A percentile compares a stretch with the other conserved stretches of the same genome.
Conservation (phyloP, 495 filamentous ascomycete genomes). For the Penicillium tannophilum region DNA sequence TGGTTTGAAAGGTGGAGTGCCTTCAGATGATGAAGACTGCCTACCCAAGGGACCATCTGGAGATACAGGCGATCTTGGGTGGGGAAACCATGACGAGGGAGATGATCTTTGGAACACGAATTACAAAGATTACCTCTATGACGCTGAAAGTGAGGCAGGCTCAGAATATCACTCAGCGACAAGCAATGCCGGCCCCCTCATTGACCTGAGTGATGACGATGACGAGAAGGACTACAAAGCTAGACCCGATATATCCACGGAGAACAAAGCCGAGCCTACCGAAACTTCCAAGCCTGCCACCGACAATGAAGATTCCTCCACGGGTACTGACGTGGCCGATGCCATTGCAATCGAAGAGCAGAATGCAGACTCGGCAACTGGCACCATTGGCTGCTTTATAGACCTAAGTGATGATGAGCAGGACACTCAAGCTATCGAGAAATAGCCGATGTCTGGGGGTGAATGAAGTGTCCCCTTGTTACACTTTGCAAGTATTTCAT, state of each 20-base stretch:
- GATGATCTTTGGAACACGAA: neutral
- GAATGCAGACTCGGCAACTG: neutral
- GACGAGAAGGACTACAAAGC: slow-evolving; percentile 19
- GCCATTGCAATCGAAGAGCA: too few relatives aligned
- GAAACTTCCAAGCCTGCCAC: neutral
- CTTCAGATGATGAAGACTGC: neutral
- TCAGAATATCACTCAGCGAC: neutral
- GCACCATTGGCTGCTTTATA: neutral
- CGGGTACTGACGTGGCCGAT: neutral
- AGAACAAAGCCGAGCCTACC: neutral
- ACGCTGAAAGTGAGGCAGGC: neutral
- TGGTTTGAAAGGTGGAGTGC: neutral
- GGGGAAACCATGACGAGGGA: neutral
- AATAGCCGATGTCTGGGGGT: too few relatives aligned
- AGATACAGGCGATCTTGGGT: neutral
- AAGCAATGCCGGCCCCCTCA: neutral
- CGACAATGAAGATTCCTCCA: too few relatives aligned
- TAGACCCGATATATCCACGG: slow-evolving; percentile 13
- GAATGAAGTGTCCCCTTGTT: too few relatives aligned
- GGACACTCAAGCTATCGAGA: too few relatives aligned
- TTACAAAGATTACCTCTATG: neutral
- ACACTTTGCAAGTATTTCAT: too few relatives aligned
- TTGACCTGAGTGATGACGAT: neutral
- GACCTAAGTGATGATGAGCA: neutral
- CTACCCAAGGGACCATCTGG: neutral